Evolutionary conservation across 805 yeast genomes (phyloP), one percentile per base, ranked within the genome.

Genomic region (Spathaspora girioi): DNA sequence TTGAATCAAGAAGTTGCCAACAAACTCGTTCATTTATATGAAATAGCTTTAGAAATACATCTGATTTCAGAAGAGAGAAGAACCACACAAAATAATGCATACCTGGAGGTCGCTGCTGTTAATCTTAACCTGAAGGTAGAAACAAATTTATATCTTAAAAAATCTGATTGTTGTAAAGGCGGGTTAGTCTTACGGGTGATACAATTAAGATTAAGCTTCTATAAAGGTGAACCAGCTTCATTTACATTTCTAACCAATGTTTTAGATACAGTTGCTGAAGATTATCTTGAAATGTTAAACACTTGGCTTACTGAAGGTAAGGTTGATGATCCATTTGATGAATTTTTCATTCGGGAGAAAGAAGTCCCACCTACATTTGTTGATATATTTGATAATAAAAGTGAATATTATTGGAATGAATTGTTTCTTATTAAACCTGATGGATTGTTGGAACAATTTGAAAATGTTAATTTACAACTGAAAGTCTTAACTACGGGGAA

Each of bases 401-500:
- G 79, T 54, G 89, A 86, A 54, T 78, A 82, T 47, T 79, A 83
- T 56, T 88, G 93, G 92, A 81, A 84, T 44, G 84, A 86, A 48
- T 83, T 89, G 53, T 94, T 81, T 64, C 78, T 87, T 5, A 75
- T 91, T 15, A 76, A 92, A 46, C 79, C 79, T 46, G 96, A 89
- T 59, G 96, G 93, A 0, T 60, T 91, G 38, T 82, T 93, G 4
- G 76, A 78, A 50, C 90, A 85, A 55, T 81, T 93, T 53, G 68
- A 73, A 6, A 67, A 74, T 38, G 72, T 70, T 23, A 79, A 75
- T 1, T 63, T 83, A 6, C 87, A 87, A 56, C 76, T 77, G 46
- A 86, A 86, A 65, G 77, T 93, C 0, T 70, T 93, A 20, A 72
- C 83, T 47, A 89, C 97, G 0, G 99, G 99, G 1, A 92, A 90